Base-by-base conservation (phyloP, 2,329 filamentous ascomycete genomes). In the Orbilia javanica region DNA sequence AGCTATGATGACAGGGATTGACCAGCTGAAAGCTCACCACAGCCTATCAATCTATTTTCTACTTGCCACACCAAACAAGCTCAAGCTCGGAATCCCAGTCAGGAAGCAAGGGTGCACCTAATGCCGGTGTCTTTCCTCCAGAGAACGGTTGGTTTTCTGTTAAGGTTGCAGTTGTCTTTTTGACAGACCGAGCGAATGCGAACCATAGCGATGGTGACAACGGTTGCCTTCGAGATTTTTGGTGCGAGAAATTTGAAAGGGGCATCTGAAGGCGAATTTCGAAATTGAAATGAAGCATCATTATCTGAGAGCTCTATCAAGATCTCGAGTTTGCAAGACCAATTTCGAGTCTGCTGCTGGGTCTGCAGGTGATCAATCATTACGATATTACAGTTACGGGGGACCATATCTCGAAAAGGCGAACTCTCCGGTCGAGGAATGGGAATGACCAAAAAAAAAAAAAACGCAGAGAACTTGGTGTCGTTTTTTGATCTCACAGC, bases 21-120 rank as follows among this genome's bases (percentile, higher is more conserved):
- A 71, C 46, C 73, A 77, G 73, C 73, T 77, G 73, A 77, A 77
- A 71, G 73, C 57, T 64, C 57, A 29, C 65, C 46, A 22, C 48
- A 77, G 65, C 73, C 73, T 70, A 77, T 77, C 73, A 77, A 67
- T 71, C 65, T 62, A 64, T 42, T 70, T 77, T 71, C 42, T 10
- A 52, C 42, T 68, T 77, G 73, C 73, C 73, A 77, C 73, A 77
- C 73, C 73, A 77, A 77, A 77, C 73, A 70, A 71, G 73, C 73
- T 77, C 60, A 60, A 77, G 73, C 73, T 77, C 73, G 66, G 20
- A 44, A 77, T 63, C 73, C 73, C 39, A 65, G 73, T 67, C 42
- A 20, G 57, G 22, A 66, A 66, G 73, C 57, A 71, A 76, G 66
- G 66, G 57, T 77, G 53, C 66, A 66, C 62, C 36, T 52, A 66